Evolutionary conservation across 192 early-diverging fungal species (phyloP).

Genomic region (Cetraspora pellucida): DNA sequence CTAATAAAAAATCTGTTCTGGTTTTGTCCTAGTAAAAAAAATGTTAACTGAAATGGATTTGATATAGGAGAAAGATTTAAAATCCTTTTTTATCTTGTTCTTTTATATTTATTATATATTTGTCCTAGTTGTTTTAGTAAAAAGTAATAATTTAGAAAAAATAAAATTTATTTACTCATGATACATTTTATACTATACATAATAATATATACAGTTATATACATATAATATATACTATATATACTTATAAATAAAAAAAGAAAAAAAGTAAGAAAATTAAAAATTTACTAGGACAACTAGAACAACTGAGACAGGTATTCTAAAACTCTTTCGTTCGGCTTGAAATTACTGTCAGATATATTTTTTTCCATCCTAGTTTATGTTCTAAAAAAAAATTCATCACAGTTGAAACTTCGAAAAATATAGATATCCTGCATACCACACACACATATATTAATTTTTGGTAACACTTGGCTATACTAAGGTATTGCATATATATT

Average conservation of each 20-base stretch:
- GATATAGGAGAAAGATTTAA: slow-evolving; percentile 32
- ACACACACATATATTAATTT: too few relatives aligned
- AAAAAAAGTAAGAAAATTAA: slow-evolving; percentile 30
- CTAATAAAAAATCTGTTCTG: slow-evolving; percentile 29
- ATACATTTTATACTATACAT: slow-evolving; percentile 33
- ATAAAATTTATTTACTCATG: slow-evolving; percentile 32
- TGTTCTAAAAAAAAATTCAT: slow-evolving; percentile 28
- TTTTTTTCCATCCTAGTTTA: slow-evolving; percentile 20
- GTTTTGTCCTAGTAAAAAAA: slow-evolving; percentile 33
- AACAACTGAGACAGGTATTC: too few relatives aligned
- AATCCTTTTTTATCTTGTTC: slow-evolving; percentile 33
- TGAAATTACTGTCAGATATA: slow-evolving; percentile 26
- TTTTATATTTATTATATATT: slow-evolving; percentile 32
- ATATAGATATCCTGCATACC: slow-evolving; percentile 31
- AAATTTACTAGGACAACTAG: slow-evolving; percentile 31
- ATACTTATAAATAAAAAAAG: slow-evolving; percentile 35
- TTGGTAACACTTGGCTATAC: too few relatives aligned
- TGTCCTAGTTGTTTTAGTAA: slow-evolving; percentile 30
- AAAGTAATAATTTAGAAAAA: slow-evolving; percentile 1
- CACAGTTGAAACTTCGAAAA: slow-evolving; percentile 28
- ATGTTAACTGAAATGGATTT: slow-evolving; percentile 17
- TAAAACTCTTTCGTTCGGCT: slow-evolving; percentile 29
- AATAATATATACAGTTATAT: slow-evolving; percentile 19
- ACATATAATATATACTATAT: slow-evolving; percentile 35
- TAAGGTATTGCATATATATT: too few relatives aligned